Percentiles rank a stretch among this genome's conserved stretches.
Evolutionary conservation across 176 grass and related monocot species (phyloP).

Genomic region (Eragrostis nindensis): DNA sequence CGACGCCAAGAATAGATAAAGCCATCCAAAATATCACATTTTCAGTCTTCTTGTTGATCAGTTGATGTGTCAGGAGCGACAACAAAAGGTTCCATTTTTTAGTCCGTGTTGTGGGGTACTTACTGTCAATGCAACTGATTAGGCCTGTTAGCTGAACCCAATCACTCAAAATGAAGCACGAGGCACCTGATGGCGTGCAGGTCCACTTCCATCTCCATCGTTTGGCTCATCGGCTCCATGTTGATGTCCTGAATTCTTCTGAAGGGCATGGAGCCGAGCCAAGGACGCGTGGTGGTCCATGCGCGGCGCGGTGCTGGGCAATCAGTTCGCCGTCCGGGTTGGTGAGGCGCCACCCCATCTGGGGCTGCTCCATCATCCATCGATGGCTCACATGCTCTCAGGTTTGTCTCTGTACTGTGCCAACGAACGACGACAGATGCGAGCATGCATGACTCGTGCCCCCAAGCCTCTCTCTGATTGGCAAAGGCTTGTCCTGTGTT

Average conservation of each 20-base stretch:
- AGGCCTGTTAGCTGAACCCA: background rate
- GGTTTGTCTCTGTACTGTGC: conserved; percentile 42
- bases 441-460: background rate
- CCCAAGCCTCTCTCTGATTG: background rate
- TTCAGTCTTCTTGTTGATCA: background rate
- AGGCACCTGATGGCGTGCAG: background rate
- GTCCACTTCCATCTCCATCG: too few species aligned
- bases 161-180: background rate
- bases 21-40: background rate
- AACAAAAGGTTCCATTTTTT: background rate
- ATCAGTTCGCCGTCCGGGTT: conserved; percentile 39
- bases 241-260: background rate
- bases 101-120: too few species aligned
- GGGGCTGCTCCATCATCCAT: too few species aligned
- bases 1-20: background rate
- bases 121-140: background rate
- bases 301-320: background rate
- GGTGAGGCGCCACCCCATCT: conserved; percentile 37
- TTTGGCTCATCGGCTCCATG: background rate
- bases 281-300: conserved; percentile 21
- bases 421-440: background rate
- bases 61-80: background rate
- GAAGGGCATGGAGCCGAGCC: background rate
- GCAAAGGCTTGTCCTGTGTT: background rate
- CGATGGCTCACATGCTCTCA: conserved; percentile 46